Conservation (phyloP, 495 filamentous ascomycete species). For the Hypoxylon rickii region DNA sequence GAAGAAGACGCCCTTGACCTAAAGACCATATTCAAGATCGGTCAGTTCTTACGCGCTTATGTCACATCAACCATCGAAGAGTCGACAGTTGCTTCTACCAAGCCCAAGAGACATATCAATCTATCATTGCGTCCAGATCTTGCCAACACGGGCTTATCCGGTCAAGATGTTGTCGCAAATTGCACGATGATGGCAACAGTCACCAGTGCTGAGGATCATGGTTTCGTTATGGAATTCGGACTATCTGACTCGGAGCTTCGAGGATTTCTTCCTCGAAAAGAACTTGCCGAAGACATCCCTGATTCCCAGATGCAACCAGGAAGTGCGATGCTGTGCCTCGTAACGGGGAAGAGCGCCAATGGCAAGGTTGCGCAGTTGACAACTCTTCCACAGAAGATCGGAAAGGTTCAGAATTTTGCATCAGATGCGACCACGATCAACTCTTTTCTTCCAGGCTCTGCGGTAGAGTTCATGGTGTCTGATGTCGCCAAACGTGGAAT, state of each 20-base stretch:
- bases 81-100: conserved; percentile 48
- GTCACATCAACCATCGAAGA: conserved; percentile 76
- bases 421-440: conserved; percentile 81
- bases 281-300: conserved; percentile 68
- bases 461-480: conserved; percentile 81
- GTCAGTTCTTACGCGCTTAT: conserved; percentile 87
- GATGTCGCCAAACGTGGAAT: conserved; percentile 65
- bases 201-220: conserved; percentile 90
- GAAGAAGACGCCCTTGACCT: conserved; percentile 66
- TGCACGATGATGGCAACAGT: conserved; percentile 85
- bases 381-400: conserved; percentile 68
- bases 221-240: conserved; percentile 89
- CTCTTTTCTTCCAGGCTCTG: conserved; percentile 86
- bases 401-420: conserved; percentile 70
- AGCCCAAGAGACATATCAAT: conserved; percentile 79
- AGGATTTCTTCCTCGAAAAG: conserved; percentile 89
- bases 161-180: conserved; percentile 70
- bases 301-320: conserved; percentile 68
- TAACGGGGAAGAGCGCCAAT: conserved; percentile 73
- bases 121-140: conserved; percentile 77
- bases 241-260: conserved; percentile 67
- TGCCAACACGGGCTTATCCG: conserved; percentile 72
- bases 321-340: conserved; percentile 79
- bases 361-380: conserved; percentile 88
- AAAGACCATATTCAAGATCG: conserved; percentile 72